phyloP scores from a whole-genome alignment of 768 basidiomycete genomes.

The Asterophora parasitica region DNA sequence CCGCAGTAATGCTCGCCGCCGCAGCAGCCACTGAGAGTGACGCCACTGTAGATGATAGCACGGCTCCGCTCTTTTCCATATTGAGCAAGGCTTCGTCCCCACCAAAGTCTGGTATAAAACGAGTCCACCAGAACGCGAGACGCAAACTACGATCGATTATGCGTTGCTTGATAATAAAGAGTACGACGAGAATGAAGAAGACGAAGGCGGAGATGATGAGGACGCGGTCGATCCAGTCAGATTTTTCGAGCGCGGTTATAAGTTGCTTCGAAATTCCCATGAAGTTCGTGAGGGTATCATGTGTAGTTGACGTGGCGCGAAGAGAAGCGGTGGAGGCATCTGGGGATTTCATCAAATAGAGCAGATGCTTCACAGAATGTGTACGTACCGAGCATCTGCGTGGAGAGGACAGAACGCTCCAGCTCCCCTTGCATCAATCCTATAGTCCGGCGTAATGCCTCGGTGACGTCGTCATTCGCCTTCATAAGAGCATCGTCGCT shows the following conservation, averaged over 20 bases:
- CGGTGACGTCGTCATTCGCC: conserved; percentile 86
- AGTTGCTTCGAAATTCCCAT: conserved; percentile 80
- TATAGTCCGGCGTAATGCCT: conserved; percentile 80
- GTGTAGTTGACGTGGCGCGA: conserved; percentile 65
- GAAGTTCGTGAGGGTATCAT: conserved; percentile 67
- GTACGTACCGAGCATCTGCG: conserved; percentile 74
- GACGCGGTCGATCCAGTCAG: conserved; percentile 90
- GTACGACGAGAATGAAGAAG: conserved; percentile 81
- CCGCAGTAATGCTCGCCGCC: conserved; percentile 1
- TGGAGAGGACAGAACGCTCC: conserved; percentile 79
- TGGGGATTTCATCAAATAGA: conserved; percentile 23
- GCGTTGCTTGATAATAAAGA: conserved; percentile 86
- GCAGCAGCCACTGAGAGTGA: conserved; percentile 7
- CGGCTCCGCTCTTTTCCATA: conserved; percentile 29
- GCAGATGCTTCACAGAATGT: not conserved
- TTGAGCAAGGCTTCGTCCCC: conserved; percentile 29
- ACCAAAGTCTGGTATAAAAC: conserved; percentile 56
- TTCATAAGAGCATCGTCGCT: conserved; percentile 87
- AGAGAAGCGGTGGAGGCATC: conserved; percentile 79
- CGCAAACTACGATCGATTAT: conserved; percentile 74
- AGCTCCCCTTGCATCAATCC: conserved; percentile 88
- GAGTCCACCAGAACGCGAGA: conserved; percentile 86
- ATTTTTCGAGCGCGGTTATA: conserved; percentile 81
- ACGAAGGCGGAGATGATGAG: conserved; percentile 74
- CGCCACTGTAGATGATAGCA: not conserved